A percentile compares a stretch with the other conserved stretches of the same genome.
These are phyloP conservation scores for Morella rubra DNA, from an alignment of 306 rosid genomes.

Conservation along the genomic window DNA sequence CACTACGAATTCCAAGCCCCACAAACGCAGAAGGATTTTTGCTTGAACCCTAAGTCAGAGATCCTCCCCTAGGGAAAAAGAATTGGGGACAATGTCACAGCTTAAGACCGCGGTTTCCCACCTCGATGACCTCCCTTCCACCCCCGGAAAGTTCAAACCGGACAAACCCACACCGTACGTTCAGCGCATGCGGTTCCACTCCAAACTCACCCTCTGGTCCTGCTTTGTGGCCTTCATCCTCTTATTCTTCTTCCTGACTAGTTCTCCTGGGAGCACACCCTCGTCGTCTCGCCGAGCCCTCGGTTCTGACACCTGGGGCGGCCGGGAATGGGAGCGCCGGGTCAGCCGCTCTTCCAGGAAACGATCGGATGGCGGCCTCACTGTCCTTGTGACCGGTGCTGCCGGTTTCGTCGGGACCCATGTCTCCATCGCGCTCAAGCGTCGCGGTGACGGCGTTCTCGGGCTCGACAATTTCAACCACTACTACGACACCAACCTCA, in stretches of 20 bases:
- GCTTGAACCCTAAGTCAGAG: background rate
- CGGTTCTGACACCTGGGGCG: slow-evolving; percentile 62
- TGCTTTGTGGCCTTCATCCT: slow-evolving; percentile 54
- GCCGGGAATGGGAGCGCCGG: slow-evolving; percentile 69
- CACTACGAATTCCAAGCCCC: background rate
- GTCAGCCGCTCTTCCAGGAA: slow-evolving; percentile 58
- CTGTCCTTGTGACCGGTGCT: slow-evolving; percentile 80
- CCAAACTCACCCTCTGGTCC: slow-evolving; percentile 60
- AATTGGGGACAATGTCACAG: slow-evolving; percentile 49
- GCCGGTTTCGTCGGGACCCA: slow-evolving; percentile 83
- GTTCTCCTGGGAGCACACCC: slow-evolving; percentile 32
- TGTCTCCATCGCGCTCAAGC: slow-evolving; percentile 67
- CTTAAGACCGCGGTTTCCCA: slow-evolving; percentile 37
- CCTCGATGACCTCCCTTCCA: slow-evolving; percentile 62
- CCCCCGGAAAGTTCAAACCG: slow-evolving; percentile 75
- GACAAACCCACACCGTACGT: slow-evolving; percentile 55
- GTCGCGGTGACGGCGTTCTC: slow-evolving; percentile 80
- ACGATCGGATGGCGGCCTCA: slow-evolving; percentile 34
- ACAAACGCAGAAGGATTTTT: background rate
- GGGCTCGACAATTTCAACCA: slow-evolving; percentile 77
- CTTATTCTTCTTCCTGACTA: slow-evolving; percentile 37
- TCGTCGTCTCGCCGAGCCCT: slow-evolving; percentile 46
- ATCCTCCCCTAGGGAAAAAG: background rate
- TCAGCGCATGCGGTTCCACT: slow-evolving; percentile 57
- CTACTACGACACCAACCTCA: slow-evolving; percentile 69